Evolutionary conservation across 1,284 basidiomycete genomes (phyloP), one percentile per base, ranked within the genome.

Genomic region (Naganishia sp.): DNA sequence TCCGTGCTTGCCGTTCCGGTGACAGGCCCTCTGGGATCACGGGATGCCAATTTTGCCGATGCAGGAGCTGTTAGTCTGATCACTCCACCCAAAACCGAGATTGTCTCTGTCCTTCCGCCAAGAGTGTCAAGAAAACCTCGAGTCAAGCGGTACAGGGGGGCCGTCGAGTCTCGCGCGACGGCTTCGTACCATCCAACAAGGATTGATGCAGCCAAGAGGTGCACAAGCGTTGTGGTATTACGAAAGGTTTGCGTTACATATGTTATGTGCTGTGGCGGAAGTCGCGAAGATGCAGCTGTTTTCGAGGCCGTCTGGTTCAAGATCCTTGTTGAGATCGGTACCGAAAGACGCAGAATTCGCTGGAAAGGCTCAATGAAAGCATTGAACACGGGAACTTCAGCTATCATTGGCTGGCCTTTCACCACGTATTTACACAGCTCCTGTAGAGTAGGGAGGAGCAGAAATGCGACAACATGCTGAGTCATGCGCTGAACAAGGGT

Each of bases 181-280:
- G 55, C 49, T 63, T 68, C 64, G 35, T 49, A 57, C 63, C 63
- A 68, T 13, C 64, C 67, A 10, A 68, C 32, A 6, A 68, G 46
- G 39, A 65, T 45, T 17, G 67, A 23, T 17, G 58, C 43, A 13
- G 60, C 51, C 39, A 68, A 55, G 43, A 67, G 53, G 21, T 54
- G 65, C 10, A 55, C 25, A 17, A 67, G 43, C 2, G 57, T 67
- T 5, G 60, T 60, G 6, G 60, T 17, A 39, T 60, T 60, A 2
- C 57, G 57, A 51, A 60, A 61, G 10, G 50, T 42, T 35, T 58
- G 51, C 11, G 60, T 63, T n/a, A 63, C 18, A 17, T 63, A 54
- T 23, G 50, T 61, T 11, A 53, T n/a, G 15, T 58, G 65, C 17
- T n/a, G 35, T 10, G 35, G 35, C 51, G 50, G 50, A 50, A 39